These are phyloP conservation scores for Rhizoclosmatium sp. DNA, from an alignment of 192 early-diverging fungal species.

Conservation along the genomic window DNA sequence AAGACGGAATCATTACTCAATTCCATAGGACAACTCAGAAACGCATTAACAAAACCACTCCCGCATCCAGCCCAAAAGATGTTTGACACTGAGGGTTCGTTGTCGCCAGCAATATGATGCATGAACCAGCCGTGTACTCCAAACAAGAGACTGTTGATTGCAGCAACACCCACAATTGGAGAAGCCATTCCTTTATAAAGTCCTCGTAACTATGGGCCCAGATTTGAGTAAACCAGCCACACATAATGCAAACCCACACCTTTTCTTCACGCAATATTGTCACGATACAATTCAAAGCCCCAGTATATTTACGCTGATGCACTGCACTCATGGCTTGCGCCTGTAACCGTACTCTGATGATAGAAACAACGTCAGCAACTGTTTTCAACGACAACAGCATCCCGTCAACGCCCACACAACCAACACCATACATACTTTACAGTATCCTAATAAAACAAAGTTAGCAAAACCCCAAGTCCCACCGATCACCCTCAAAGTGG, in stretches of 20 bases:
- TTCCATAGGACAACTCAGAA: slow-evolving; percentile 61
- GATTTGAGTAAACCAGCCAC: not conserved
- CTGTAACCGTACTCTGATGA: slow-evolving; percentile 50
- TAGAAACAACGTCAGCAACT: not conserved
- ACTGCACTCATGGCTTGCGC: slow-evolving; percentile 37
- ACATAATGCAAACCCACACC: slow-evolving; percentile 28
- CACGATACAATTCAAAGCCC: slow-evolving; percentile 41
- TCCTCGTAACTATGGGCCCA: slow-evolving; percentile 53
- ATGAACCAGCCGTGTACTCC: slow-evolving; percentile 58
- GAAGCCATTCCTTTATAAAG: slow-evolving; percentile 96
- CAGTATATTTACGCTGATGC: slow-evolving; percentile 27
- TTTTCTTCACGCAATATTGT: slow-evolving; percentile 52
- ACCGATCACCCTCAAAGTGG: not conserved
- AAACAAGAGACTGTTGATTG: slow-evolving; percentile 52
- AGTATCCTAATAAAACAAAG: slow-evolving; percentile 46
- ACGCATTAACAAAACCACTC: slow-evolving; percentile 55
- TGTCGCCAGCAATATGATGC: slow-evolving; percentile 46
- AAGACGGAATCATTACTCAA: slow-evolving; percentile 31
- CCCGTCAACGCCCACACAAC: not conserved
- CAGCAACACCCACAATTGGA: slow-evolving; percentile 88
- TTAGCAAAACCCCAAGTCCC: too few relatives aligned
- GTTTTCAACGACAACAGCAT: not conserved
- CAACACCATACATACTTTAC: slow-evolving; percentile 44
- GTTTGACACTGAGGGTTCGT: slow-evolving; percentile 20
- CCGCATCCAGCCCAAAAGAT: slow-evolving; percentile 55